Base-by-base conservation (phyloP, 202 grass and related monocot genomes). In the Cymbopogon flexuosus region DNA sequence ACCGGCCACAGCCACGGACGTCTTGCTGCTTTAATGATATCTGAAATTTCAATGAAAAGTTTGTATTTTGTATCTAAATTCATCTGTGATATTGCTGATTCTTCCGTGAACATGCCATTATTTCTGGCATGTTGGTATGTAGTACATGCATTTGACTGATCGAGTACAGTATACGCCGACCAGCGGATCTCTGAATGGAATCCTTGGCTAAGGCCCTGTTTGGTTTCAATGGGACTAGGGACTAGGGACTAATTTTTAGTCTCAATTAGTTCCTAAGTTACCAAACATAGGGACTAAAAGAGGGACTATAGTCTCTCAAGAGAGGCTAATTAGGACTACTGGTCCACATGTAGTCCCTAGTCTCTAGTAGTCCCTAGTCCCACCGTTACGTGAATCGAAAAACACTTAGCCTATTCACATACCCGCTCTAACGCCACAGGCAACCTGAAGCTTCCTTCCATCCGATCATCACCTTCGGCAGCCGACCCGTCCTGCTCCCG, bases 351-450 rank as follows among this genome's bases (percentile, higher is more conserved):
- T n/a, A n/a, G n/a, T n/a, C n/a, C n/a, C n/a, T n/a, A n/a, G n/a
- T n/a, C n/a, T n/a, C n/a, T n/a, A n/a, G n/a, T n/a, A n/a, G n/a
- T n/a, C n/a, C 70, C 9, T 43, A 18, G 30, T 39, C 57, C 64
- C 57, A 73, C 5, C 45, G 35, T 15, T 18, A 12, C 9, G 63
- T 41, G 67, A 31, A 87, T 76, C 11, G 8, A 29, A 56, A 19
- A 57, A 14, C 1, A 37, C 6, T 45, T 10, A 41, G 81, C 54
- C 70, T 70, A 64, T 8, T 64, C 81, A 14, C 64, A 21, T 3
- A 14, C 85, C 21, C 84, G 79, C 75, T 87, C 72, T 16, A 84
- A 36, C 2, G 22, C 22, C 6, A 84, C 65, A 45, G 88, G 77
- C 11, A 88, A 18, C 67, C 81, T 87, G 47, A 71, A 62, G 73